Evolutionary conservation across 768 basidiomycete genomes (phyloP).

Genomic region (Termitomyces bulborhizus): DNA sequence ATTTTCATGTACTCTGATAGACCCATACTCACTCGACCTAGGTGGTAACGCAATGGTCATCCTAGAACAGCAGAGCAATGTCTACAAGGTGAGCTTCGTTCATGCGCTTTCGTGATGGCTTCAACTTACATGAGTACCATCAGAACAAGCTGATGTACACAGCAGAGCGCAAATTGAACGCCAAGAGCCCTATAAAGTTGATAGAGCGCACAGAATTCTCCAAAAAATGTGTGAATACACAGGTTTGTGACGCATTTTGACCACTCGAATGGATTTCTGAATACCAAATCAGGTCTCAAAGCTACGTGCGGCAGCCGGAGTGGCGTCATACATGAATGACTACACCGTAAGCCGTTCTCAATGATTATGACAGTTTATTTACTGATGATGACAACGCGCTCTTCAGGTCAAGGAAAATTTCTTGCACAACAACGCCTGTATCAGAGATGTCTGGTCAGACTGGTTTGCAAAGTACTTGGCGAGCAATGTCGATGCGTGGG

Average conservation of each 20-base stretch:
- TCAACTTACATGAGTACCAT: neutral
- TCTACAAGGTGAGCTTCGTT: neutral
- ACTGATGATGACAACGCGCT: too few species aligned
- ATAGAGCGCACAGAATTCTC: neutral
- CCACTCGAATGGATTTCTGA: too few species aligned
- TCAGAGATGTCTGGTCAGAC: neutral
- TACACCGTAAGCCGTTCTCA: too few species aligned
- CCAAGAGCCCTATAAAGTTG: too few species aligned
- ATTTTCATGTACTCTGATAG: too few species aligned
- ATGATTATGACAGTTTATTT: too few species aligned
- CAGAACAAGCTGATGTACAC: neutral
- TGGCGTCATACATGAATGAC: neutral
- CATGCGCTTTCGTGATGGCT: neutral
- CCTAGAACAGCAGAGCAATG: neutral
- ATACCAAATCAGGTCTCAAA: too few species aligned
- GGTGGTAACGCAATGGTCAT: neutral
- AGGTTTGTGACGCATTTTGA: neutral
- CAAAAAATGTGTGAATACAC: neutral
- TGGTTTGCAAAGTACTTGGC: neutral
- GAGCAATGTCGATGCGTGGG: neutral
- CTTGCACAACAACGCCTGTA: neutral
- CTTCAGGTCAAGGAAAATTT: neutral
- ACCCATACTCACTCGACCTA: too few species aligned
- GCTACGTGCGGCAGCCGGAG: neutral
- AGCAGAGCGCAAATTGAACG: neutral